Evolutionary conservation across 768 basidiomycete genomes (phyloP).

Genomic region (Terana coerulea): DNA sequence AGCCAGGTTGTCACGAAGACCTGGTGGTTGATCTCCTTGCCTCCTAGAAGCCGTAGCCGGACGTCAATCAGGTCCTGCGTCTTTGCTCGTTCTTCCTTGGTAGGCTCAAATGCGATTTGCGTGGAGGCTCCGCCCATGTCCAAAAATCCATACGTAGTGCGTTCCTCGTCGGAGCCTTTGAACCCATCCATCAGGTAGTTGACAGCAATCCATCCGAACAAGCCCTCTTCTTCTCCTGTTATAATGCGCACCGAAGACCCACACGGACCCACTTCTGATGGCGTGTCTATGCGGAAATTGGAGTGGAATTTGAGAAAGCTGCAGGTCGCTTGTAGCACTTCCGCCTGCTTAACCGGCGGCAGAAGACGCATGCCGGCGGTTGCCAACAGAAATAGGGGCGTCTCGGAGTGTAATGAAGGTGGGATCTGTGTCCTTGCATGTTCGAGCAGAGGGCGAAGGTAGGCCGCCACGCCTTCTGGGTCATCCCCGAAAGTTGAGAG

Average conservation of each 20-base stretch:
- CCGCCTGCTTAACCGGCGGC: slow-evolving; percentile 58
- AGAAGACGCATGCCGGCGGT: slow-evolving; percentile 97
- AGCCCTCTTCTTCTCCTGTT: slow-evolving; percentile 95
- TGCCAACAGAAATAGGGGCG: slow-evolving; percentile 91
- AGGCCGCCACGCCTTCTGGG: slow-evolving; percentile 64
- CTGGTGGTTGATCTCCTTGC: slow-evolving; percentile 83
- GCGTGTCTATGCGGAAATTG: slow-evolving; percentile 68
- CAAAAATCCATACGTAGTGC: slow-evolving; percentile 92
- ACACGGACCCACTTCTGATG: slow-evolving; percentile 73
- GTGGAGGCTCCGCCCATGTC: slow-evolving; percentile 99
- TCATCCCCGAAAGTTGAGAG: slow-evolving; percentile 77
- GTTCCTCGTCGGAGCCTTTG: slow-evolving; percentile 45
- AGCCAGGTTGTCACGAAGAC: slow-evolving; percentile 99
- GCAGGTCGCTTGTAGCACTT: slow-evolving; percentile 76
- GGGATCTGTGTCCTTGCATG: slow-evolving; percentile 85
- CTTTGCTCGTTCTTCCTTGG: slow-evolving; percentile 44
- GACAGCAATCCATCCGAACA: slow-evolving; percentile 98
- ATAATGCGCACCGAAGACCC: slow-evolving; percentile 93
- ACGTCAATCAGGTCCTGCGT: slow-evolving; percentile 75
- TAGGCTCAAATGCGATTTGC: slow-evolving; percentile 96
- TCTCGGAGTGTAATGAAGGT: slow-evolving; percentile 77
- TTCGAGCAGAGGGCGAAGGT: slow-evolving; percentile 77
- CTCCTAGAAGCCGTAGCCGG: slow-evolving; percentile 73
- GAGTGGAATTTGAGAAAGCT: slow-evolving; percentile 71
- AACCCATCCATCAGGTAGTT: slow-evolving; percentile 99